These are phyloP conservation scores for Fagopyrum tataricum DNA, from an alignment of 148 eudicot species.

Conservation along the genomic window DNA sequence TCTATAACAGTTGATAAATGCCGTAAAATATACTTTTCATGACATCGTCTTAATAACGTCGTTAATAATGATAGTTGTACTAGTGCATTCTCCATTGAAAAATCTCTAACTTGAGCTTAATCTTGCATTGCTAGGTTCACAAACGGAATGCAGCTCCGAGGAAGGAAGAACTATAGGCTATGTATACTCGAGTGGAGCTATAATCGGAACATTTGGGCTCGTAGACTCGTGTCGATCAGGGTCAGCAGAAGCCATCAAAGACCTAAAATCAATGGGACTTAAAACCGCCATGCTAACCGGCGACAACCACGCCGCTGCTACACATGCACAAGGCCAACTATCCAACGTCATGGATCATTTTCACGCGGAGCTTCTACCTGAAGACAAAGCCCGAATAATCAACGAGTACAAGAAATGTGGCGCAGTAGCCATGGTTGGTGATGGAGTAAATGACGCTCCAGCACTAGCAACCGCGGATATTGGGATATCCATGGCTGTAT, in stretches of 20 bases:
- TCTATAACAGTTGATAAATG: no score
- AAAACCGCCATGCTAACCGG: slow-evolving; percentile 83
- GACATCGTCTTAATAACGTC: no score
- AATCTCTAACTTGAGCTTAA: no score
- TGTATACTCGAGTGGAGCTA: slow-evolving; percentile 43
- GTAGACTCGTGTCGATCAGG: slow-evolving; percentile 81
- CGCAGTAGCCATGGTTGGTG: slow-evolving; percentile 84
- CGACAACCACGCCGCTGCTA: slow-evolving; percentile 68
- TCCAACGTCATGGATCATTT: slow-evolving; percentile 40
- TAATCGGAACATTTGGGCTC: slow-evolving; percentile 59
- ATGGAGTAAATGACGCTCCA: slow-evolving; percentile 87
- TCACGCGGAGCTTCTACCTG: slow-evolving; percentile 70
- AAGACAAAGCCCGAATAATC: slow-evolving; percentile 65
- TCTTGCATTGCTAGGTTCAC: slow-evolving; percentile 29
- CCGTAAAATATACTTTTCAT: no score
- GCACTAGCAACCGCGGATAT: slow-evolving; percentile 86
- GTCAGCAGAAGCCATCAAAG: slow-evolving; percentile 56
- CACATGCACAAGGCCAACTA: slow-evolving; percentile 66
- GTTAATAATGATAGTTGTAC: no score
- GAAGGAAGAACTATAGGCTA: slow-evolving; percentile 63
- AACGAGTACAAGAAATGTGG: slow-evolving; percentile 43
- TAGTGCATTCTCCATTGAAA: no score
- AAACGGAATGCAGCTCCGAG: slow-evolving; percentile 22
- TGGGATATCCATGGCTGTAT: slow-evolving; percentile 93
- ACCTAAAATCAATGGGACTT: slow-evolving; percentile 69